phyloP scores from a whole-genome alignment of 2,329 filamentous ascomycete genomes.

The Penicillium oxalicum region DNA sequence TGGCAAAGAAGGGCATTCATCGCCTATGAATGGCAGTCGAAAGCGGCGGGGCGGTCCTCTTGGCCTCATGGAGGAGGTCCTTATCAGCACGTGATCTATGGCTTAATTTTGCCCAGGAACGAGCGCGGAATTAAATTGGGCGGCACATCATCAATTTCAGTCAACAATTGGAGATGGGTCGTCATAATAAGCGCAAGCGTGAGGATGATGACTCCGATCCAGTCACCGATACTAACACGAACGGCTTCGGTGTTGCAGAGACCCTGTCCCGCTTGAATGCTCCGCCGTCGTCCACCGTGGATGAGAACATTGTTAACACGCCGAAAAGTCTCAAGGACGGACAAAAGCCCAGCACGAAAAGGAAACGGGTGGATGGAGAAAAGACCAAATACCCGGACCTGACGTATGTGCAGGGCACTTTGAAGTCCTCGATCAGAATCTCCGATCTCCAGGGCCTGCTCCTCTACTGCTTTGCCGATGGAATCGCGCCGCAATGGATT shows the following conservation, averaged over 20 bases:
- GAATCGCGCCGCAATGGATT: slow-evolving; percentile 57
- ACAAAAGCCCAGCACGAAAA: slow-evolving; percentile 9
- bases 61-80: neutral
- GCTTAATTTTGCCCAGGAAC: neutral
- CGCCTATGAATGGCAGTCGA: too few relatives aligned
- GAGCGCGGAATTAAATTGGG: slow-evolving; percentile 2
- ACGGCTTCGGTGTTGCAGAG: slow-evolving; percentile 27
- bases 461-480: slow-evolving; percentile 58
- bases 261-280: slow-evolving; percentile 28
- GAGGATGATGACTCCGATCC: slow-evolving; percentile 22
- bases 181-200: slow-evolving; percentile 32
- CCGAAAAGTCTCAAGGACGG: slow-evolving; percentile 5
- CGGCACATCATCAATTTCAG: neutral
- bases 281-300: slow-evolving; percentile 7
- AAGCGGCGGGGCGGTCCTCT: too few relatives aligned
- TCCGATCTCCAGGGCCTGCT: slow-evolving; percentile 53
- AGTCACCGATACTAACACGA: slow-evolving; percentile 10
- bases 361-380: slow-evolving; percentile 31
- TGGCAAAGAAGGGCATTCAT: too few relatives aligned
- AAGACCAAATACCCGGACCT: slow-evolving; percentile 50
- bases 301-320: slow-evolving; percentile 5
- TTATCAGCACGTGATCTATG: slow-evolving; percentile 18
- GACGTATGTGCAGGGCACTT: slow-evolving; percentile 48
- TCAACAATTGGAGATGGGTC: neutral
- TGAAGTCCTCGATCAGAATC: slow-evolving; percentile 53